Conservation (phyloP, 2,329 filamentous ascomycete genomes). For the Fusarium albidum region DNA sequence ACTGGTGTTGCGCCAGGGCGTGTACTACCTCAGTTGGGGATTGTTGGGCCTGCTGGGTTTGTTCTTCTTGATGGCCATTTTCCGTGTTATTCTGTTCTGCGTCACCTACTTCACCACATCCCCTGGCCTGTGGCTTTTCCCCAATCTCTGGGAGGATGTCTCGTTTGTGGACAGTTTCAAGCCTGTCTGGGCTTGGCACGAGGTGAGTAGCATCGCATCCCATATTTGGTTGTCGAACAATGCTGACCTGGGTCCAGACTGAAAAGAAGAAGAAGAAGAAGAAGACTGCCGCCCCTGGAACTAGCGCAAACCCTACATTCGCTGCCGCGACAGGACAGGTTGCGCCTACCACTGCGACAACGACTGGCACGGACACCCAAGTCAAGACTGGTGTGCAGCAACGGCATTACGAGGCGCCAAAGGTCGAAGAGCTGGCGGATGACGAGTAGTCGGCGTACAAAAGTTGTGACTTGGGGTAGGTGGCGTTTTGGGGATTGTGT, state of each 20-base stretch:
- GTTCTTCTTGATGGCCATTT: constrained; percentile 98
- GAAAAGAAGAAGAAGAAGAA: constrained; percentile 64
- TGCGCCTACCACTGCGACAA: constrained; percentile 61
- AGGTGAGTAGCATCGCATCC: constrained; percentile 64
- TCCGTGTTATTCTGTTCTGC: constrained; percentile 93
- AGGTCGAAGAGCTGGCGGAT: constrained; percentile 61
- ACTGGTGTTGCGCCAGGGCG: constrained; percentile 85
- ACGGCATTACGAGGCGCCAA: constrained; percentile 59
- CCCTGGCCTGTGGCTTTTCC: constrained; percentile 97
- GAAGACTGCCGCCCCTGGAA: constrained; percentile 52
- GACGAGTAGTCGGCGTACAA: constrained; percentile 50
- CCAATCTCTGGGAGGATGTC: constrained; percentile 97
- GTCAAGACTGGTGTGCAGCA: constrained; percentile 55
- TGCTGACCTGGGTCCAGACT: constrained; percentile 40
- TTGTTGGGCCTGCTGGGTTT: constrained; percentile 88
- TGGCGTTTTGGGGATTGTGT: constrained; percentile 40
- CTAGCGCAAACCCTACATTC: constrained; percentile 52
- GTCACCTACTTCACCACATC: constrained; percentile 85
- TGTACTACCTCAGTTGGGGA: constrained; percentile 97
- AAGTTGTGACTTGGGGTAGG: constrained; percentile 16
- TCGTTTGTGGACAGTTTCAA: constrained; percentile 98
- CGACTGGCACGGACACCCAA: constrained; percentile 65
- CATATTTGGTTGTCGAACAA: background rate
- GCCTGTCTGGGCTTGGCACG: constrained; percentile 97
- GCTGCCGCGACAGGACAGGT: constrained; percentile 62